Base-by-base conservation (phyloP, 192 early-diverging fungal genomes). In the Backusella westeae region DNA sequence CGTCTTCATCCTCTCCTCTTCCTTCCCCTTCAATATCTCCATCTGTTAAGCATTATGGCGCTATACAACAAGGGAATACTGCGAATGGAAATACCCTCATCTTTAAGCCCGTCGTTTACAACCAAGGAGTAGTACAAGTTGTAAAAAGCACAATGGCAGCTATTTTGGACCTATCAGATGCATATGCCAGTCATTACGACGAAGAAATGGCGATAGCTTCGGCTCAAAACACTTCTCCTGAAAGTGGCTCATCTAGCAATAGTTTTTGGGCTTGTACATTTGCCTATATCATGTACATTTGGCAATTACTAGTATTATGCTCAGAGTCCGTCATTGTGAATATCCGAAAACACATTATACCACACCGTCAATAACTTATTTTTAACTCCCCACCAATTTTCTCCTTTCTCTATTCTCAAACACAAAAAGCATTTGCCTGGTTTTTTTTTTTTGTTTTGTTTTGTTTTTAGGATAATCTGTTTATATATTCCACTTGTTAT, bases 301-400 rank as follows among this genome's bases (percentile, higher is more conserved):
- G 56, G 56, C 21, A 63, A 29, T 12, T 63, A 14, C 26, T 63
- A 1, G 23, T 63, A 9, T 63, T 63, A 63, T 63, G 56, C 56
- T 26, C 56, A 26, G 56, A 63, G 12, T 63, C 56, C 9, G 23
- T 63, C 56, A 29, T 63, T 63, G 56, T 63, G 56, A 63, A 63
- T 63, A 63, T 63, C 26, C 56, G 21, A 63, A 63, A 63, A 63
- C 56, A 63, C 26, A 63, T 63, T 23, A 63, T 63, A 23, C 56
- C 56, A 63, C 56, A 63, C 29, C 56, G 56, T 63, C 56, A 63
- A 63, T 63, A 63, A 63, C 26, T 63, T 63, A 63, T 26, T 59
- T 12, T 21, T 21, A 6, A 26, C 2, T 26, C 23, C 7, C 23
- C 23, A 3, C 26, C 21, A 63, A 32, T 49, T 21, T 49, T 4